Base-by-base conservation (phyloP, 2,329 filamentous ascomycete species). In the Ascochyta viciae-villosae region DNA sequence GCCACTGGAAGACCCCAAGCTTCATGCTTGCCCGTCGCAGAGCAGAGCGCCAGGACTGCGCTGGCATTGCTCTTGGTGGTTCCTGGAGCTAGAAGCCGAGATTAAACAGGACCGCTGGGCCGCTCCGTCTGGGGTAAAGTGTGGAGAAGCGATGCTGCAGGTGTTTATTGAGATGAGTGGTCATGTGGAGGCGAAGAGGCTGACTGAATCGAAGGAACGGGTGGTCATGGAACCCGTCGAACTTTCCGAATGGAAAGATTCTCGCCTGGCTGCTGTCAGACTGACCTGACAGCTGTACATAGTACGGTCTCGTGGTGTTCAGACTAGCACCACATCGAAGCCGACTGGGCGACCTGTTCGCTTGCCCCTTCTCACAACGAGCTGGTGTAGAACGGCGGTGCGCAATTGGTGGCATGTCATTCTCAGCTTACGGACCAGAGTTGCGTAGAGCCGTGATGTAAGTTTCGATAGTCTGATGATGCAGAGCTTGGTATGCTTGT, bases 101-200 rank as follows among this genome's bases (percentile, higher is more conserved):
- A 57, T 57, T 57, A 49, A 57, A 38, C 49, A 57, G 54, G 49
- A 49, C 54, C 54, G 48, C 48, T 52, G 48, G 44, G 54, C 54
- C 54, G 54, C 44, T 39, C 49, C 54, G 49, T 57, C 54, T 52
- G 54, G 48, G 54, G 54, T 57, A 57, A 57, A 52, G 49, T 57
- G 49, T 57, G 54, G 54, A 57, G 54, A 57, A 52, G 49, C 54
- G 54, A 52, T 45, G 54, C 49, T 52, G 54, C 54, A 52, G 39
- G 44, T 51, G 16, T 45, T 44, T 52, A 52, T 57, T 57, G 49
- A 47, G 54, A 38, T 26, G 19, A 47, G 3, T 57, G 54, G 40
- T 53, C 54, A 57, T 57, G 54, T 22, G 54, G 43, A 57, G 54
- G 49, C 49, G 23, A 52, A 52, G 54, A 49, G 44, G 54, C 49